Conservation (phyloP, 306 rosid genomes). For the Quercus rubra region DNA sequence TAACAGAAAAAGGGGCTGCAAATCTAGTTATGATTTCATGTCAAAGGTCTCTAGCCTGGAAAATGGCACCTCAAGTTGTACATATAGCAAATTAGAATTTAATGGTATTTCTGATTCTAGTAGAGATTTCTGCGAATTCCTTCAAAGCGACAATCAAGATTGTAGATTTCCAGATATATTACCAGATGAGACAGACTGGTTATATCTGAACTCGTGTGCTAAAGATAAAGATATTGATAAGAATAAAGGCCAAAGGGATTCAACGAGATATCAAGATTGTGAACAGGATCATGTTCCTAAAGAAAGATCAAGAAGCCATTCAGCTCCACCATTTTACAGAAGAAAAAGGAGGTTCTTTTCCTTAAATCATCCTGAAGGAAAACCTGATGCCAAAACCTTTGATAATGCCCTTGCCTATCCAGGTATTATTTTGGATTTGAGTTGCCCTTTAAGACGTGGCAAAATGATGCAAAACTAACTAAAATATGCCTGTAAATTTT, state of each 20-base stretch:
- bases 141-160: slow-evolving; percentile 24
- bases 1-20: slow-evolving; percentile 32
- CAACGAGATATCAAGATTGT: slow-evolving; percentile 23
- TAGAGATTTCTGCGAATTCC: slow-evolving; percentile 20
- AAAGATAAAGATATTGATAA: slow-evolving; percentile 22
- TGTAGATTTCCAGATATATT: slow-evolving; percentile 22
- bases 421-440: slow-evolving; percentile 37
- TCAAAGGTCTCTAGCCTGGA: slow-evolving; percentile 30
- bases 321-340: slow-evolving; percentile 81
- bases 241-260: slow-evolving; percentile 27
- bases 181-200: slow-evolving; percentile 36
- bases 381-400: slow-evolving; percentile 27
- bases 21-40: slow-evolving; percentile 26
- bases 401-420: slow-evolving; percentile 26
- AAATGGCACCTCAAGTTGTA: slow-evolving; percentile 32
- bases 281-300: slow-evolving; percentile 18
- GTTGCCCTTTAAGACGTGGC: slow-evolving; percentile 2
- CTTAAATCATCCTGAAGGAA: slow-evolving; percentile 42
- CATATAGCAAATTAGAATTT: slow-evolving; percentile 26
- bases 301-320: slow-evolving; percentile 55
- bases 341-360: slow-evolving; percentile 54
- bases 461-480: slow-evolving; percentile 10
- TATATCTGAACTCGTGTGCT: slow-evolving; percentile 22
- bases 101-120: slow-evolving; percentile 32
- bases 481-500: slow-evolving; percentile 16